Evolutionary conservation across 495 filamentous ascomycete species (phyloP), one percentile per base, ranked within the genome.

Genomic region (Oidiodendron maius): DNA sequence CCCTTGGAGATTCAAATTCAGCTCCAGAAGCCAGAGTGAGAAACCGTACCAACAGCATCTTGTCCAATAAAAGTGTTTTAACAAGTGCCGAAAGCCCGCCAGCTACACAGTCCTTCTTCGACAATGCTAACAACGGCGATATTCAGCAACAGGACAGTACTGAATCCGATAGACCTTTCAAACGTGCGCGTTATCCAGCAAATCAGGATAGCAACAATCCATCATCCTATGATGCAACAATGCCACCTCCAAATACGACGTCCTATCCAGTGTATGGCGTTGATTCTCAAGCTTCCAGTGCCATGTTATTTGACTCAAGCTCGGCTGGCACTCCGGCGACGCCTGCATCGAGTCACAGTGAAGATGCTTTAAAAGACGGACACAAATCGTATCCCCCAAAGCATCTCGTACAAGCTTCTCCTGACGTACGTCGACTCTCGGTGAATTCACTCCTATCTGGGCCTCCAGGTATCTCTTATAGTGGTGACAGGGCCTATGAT

Each of bases 381-480:
- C 46, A 40, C 22, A 49, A 37, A 28, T 21, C 22, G 48, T 32
- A 52, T 44, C 26, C 26, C 12, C 26, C 26, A 5, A 30, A 5
- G 26, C 35, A 50, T 18, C 18, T 9, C 5, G 11, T 45, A 2
- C 60, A 58, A 49, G 61, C 59, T 6, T 63, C 62, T 36, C 52
- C 55, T 10, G 60, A 63, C 36, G 26, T 58, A 13, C 64, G 63
- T n/a, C 59, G 68, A 21, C 51, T 74, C 10, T 71, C 70, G 16
- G 65, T 74, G 9, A 62, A 59, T 28, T 71, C 68, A 1, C 52
- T 74, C 30, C 56, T 74, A 0, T 69, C 70, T 32, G 59, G 53
- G 12, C 58, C 60, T 10, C 52, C 56, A 24, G 62, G 55, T 13
- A 51, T 49, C 3, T 18, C 44, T 18, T 48, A 38, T 21, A 36